Base-by-base conservation (phyloP, 805 yeast species). In the Torulaspora delbrueckii region DNA sequence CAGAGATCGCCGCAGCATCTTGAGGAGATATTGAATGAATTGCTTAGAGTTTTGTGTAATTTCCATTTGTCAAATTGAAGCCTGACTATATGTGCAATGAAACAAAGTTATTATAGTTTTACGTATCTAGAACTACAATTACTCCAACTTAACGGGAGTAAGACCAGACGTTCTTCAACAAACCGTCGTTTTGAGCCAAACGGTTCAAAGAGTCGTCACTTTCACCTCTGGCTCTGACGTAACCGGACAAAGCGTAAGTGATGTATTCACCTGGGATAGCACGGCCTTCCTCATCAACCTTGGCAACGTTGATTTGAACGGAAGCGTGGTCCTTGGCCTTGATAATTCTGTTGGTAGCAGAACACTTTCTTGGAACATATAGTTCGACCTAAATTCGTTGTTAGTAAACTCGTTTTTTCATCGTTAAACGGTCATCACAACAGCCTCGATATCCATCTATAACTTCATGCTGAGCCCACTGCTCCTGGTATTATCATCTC, bases 351-450 rank as follows among this genome's bases (percentile, higher is more conserved):
- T 89, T 90, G 78, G 99, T 89, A 72, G 99, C 99, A 78, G 99
- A 93, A 84, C 99, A 93, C 82, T 93, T 93, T 85, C 99, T 88
- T 82, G 99, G 99, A 77, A 91, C 95, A 95, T 93, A 93, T 78
- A 93, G 89, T 84, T 93, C 99, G 77, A 93, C 97, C 97, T 87
- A 42, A 31, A 42, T 28, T 13, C 36, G 10, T 42, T 42, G 60
- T 58, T 57, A 56, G 63, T 58, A 59, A 46, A 35, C 18, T 37
- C 19, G 8, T 16, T 16, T 14, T 9, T 31, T 9, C 9, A 14
- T 14, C 1, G 6, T 12, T 5, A 13, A 8, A 26, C 12, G 30
- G n/a, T 26, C 30, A 26, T 26, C 30, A n/a, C 30, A 9, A 26
- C 22, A 3, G 22, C 22, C 22, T 5, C 6, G 22, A 19, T 4